Conservation (phyloP, 352 stramenopile genomes). For the Phytopythium chamaehyphon region DNA sequence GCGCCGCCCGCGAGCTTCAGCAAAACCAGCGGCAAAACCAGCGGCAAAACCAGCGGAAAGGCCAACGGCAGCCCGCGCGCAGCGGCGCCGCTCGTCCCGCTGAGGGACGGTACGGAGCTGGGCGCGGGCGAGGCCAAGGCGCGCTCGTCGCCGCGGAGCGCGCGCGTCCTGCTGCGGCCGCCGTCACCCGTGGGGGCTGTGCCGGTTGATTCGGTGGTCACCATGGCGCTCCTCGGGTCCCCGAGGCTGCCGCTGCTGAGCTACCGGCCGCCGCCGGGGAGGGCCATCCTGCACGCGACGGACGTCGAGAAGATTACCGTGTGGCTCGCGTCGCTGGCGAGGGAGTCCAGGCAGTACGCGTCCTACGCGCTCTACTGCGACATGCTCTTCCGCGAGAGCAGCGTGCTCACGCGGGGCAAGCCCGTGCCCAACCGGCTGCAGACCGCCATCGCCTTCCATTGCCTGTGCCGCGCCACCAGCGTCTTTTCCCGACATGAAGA, state of each 20-base stretch:
- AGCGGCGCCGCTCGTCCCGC: neutral
- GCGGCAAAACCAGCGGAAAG: conserved; percentile 8
- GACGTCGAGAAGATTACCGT: conserved; percentile 61
- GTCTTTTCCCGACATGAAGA: conserved; percentile 61
- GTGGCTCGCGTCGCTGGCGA: conserved; percentile 54
- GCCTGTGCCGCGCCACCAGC: conserved; percentile 51
- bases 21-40: conserved; percentile 5
- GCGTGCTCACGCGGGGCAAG: conserved; percentile 57
- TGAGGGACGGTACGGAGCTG: neutral
- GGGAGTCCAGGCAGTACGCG: conserved; percentile 34
- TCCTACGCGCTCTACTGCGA: conserved; percentile 77
- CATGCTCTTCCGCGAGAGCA: conserved; percentile 65
- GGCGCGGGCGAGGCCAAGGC: neutral
- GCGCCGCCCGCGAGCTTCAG: neutral
- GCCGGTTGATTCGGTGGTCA: conserved; percentile 21
- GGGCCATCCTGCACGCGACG: conserved; percentile 28
- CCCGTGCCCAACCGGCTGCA: conserved; percentile 59
- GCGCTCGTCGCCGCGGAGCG: neutral
- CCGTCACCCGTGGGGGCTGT: conserved; percentile 30
- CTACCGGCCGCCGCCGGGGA: conserved; percentile 4
- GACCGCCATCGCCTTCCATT: conserved; percentile 73
- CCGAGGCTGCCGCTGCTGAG: conserved; percentile 4
- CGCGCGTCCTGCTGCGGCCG: conserved; percentile 8
- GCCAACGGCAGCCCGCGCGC: conserved; percentile 6
- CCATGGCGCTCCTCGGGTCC: conserved; percentile 7